Evolutionary conservation across 1,284 basidiomycete genomes (phyloP).

Genomic region (Malassezia dermatis): DNA sequence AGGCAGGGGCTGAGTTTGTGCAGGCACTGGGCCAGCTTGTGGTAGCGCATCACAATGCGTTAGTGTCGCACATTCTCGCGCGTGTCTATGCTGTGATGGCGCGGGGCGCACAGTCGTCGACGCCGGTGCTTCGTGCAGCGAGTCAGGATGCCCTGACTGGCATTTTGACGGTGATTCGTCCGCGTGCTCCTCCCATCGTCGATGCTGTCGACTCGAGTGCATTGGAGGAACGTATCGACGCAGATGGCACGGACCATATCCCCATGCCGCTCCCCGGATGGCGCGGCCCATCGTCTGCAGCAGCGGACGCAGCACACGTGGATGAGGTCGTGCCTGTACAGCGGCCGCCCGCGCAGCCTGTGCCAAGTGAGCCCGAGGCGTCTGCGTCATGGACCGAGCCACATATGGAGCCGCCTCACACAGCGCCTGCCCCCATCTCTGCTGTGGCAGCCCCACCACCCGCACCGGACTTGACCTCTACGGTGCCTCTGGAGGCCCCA

Average conservation of each 20-base stretch:
- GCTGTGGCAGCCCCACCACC: too few species aligned
- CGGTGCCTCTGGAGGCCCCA: not conserved
- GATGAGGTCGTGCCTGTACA: not conserved
- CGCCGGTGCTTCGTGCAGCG: not conserved
- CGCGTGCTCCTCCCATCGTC: slow-evolving; percentile 12
- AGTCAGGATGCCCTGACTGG: not conserved
- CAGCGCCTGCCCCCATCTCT: too few species aligned
- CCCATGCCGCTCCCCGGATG: slow-evolving; percentile 2
- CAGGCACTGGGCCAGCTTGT: not conserved
- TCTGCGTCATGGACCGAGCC: not conserved
- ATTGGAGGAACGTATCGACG: slow-evolving; percentile 1
- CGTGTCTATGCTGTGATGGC: not conserved
- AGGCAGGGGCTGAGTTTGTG: not conserved
- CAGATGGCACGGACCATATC: slow-evolving; percentile 3
- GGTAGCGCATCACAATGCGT: not conserved
- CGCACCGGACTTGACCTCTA: too few species aligned
- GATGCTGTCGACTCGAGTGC: slow-evolving; percentile 13
- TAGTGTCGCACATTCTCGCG: slow-evolving; percentile 3
- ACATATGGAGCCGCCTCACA: not conserved
- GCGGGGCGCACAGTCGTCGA: not conserved
- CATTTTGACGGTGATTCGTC: not conserved
- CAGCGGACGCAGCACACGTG: not conserved
- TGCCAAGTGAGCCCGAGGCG: not conserved
- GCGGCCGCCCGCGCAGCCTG: not conserved
- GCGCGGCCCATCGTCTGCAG: slow-evolving; percentile 4